Conservation (phyloP, 371 early-diverging fungal species). For the Cokeromyces recurvatus region DNA sequence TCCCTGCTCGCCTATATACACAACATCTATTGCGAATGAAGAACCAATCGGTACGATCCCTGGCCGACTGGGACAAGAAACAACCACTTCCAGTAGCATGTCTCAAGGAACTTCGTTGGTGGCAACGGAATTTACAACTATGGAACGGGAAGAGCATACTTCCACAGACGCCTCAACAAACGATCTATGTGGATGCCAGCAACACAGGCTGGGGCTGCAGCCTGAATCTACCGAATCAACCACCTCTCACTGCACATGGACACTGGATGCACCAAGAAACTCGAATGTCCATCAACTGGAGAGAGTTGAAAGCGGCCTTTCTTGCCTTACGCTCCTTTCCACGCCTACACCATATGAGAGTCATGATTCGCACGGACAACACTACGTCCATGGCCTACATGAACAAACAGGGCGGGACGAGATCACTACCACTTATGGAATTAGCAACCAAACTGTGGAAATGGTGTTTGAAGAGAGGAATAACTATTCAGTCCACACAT, state of each 20-base stretch:
- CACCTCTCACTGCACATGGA: neutral
- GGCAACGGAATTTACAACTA: too few species aligned
- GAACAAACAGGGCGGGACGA: conserved; percentile 12
- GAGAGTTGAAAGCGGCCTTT: conserved; percentile 13
- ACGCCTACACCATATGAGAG: neutral
- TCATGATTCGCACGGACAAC: conserved; percentile 19
- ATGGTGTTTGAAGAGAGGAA: neutral
- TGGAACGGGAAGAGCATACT: too few species aligned
- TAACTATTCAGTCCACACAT: neutral
- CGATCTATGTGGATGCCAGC: conserved; percentile 18
- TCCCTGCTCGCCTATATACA: too few species aligned
- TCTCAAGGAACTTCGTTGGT: too few species aligned
- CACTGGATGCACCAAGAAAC: conserved; percentile 7
- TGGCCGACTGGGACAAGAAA: too few species aligned
- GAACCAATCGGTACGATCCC: too few species aligned
- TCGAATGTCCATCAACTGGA: conserved; percentile 18
- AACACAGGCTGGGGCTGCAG: conserved; percentile 15
- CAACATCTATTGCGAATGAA: too few species aligned
- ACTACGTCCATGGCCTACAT: conserved; percentile 9
- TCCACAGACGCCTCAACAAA: too few species aligned
- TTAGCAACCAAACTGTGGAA: conserved; percentile 6
- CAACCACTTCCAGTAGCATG: too few species aligned
- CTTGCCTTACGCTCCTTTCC: neutral
- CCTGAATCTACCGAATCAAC: neutral
- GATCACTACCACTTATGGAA: neutral